phyloP scores from a whole-genome alignment of 139 green algal species.

The Chlorella sorokiniana region DNA sequence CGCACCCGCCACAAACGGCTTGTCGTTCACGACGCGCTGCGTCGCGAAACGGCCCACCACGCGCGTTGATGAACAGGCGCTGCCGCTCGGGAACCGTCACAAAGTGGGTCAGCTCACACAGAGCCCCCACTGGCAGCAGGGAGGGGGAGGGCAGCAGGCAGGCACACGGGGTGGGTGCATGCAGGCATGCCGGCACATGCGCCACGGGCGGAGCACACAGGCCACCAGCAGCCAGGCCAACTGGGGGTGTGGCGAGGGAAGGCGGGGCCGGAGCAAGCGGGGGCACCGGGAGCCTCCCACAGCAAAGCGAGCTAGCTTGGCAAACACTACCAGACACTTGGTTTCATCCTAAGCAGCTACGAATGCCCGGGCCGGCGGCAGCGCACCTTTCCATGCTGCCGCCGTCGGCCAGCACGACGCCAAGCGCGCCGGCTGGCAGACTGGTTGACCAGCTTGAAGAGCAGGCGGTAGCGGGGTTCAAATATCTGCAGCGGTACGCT shows the following conservation, averaged over 20 bases:
- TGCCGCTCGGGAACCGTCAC: slow-evolving; percentile 17
- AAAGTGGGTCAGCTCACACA: slow-evolving; percentile 26
- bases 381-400: slow-evolving; percentile 20
- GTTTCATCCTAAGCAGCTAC: too few relatives aligned
- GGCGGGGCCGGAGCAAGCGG: too few relatives aligned
- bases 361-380: too few relatives aligned
- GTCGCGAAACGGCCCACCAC: slow-evolving; percentile 14
- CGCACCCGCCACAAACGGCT: slow-evolving; percentile 8
- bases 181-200: not conserved
- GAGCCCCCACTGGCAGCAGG: slow-evolving; percentile 5
- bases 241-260: too few relatives aligned
- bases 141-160: not conserved
- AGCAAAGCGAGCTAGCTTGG: too few relatives aligned
- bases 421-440: not conserved
- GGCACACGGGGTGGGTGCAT: too few relatives aligned
- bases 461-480: slow-evolving; percentile 14
- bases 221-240: too few relatives aligned
- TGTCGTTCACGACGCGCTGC: not conserved
- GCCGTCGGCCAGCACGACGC: slow-evolving; percentile 22
- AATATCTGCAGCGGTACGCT: slow-evolving; percentile 26
- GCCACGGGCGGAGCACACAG: too few relatives aligned
- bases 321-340: too few relatives aligned
- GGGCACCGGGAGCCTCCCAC: too few relatives aligned
- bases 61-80: slow-evolving; percentile 24
- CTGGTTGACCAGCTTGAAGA: slow-evolving; percentile 31